Base-by-base conservation (phyloP, 495 filamentous ascomycete species). In the Acidomyces sp. region DNA sequence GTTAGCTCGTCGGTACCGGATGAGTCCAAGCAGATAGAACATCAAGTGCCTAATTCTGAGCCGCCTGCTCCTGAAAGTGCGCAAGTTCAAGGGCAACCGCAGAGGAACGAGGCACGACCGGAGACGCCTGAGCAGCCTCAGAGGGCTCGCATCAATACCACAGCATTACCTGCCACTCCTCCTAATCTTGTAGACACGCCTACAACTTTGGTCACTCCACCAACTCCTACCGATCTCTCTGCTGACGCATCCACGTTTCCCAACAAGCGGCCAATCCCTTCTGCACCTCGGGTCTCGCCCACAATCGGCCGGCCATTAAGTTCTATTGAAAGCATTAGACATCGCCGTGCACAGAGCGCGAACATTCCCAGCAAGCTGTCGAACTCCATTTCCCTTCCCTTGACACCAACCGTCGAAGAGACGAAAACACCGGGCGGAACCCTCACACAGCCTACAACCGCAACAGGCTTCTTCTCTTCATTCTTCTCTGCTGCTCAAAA, bases 401-500 rank as follows among this genome's bases (percentile, higher is more conserved):
- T 92, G 31, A 81, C 82, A 22, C 85, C 90, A 12, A 82, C 76
- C 2, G 55, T 69, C 24, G 77, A 81, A 46, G 77, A 81, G 55
- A 46, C 51, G 9, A 77, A 71, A 45, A 63, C 68, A 1, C 59
- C 71, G 6, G 63, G 59, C 17, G 55, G 69, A 58, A 49, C 56
- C 37, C 41, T 61, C 11, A 40, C 47, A 2, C 45, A 51, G 25
- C 69, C 68, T 9, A 65, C 59, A 38, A 51, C 54, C 9, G 49
- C 52, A 30, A 68, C 66, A 31, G 84, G 86, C 0, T 97, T 97
- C 59, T 97, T 97, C 59, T 88, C 84, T 5, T 82, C 78, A 12
- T 80, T 96, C 55, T 83, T 97, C 51, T 85, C 85, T 22, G 88
- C 78, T 21, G 87, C 88, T 12, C 90, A 96, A 55, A 96, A 82